Percentiles rank a stretch among this genome's conserved stretches.
Evolutionary conservation across 2,329 filamentous ascomycete species (phyloP).

Genomic region (Westerdykella sp.): DNA sequence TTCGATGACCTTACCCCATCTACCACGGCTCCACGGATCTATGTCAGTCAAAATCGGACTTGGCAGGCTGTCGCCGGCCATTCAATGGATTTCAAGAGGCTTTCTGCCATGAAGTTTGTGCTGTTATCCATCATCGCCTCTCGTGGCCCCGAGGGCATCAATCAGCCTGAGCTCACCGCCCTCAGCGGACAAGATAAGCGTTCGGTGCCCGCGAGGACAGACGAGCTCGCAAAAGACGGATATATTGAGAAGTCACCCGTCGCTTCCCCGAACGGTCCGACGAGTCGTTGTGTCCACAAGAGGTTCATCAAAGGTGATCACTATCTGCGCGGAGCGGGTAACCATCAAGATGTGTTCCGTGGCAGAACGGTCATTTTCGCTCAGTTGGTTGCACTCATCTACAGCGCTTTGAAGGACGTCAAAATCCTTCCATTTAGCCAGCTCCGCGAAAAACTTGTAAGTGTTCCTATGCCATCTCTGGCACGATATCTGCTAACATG

Average conservation of each 20-base stretch:
- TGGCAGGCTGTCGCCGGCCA: slow-evolving; percentile 59
- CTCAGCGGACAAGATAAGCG: slow-evolving; percentile 59
- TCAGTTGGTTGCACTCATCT: slow-evolving; percentile 45
- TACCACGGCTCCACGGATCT: slow-evolving; percentile 26
- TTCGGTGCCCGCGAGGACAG: slow-evolving; percentile 57
- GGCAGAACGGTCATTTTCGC: slow-evolving; percentile 43
- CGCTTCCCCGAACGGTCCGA: slow-evolving; percentile 42
- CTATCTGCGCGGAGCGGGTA: slow-evolving; percentile 19
- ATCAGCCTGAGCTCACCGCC: slow-evolving; percentile 51
- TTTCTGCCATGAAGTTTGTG: slow-evolving; percentile 51
- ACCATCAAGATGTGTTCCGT: slow-evolving; percentile 31
- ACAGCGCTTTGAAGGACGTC: slow-evolving; percentile 45
- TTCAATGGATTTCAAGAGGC: slow-evolving; percentile 48
- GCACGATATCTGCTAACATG: slow-evolving; percentile 9
- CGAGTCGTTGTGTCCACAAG: slow-evolving; percentile 51
- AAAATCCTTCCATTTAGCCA: slow-evolving; percentile 49
- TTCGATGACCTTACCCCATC: slow-evolving; percentile 23
- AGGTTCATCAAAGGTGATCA: slow-evolving; percentile 41
- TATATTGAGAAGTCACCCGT: slow-evolving; percentile 53
- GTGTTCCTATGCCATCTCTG: slow-evolving; percentile 3
- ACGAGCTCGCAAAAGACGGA: slow-evolving; percentile 50
- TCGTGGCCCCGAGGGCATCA: slow-evolving; percentile 48
- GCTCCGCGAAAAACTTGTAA: slow-evolving; percentile 45
- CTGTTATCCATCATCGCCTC: slow-evolving; percentile 55
- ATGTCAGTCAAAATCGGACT: slow-evolving; percentile 49